phyloP scores from a whole-genome alignment of 495 filamentous ascomycete genomes.

The Aspergillus diversus region DNA sequence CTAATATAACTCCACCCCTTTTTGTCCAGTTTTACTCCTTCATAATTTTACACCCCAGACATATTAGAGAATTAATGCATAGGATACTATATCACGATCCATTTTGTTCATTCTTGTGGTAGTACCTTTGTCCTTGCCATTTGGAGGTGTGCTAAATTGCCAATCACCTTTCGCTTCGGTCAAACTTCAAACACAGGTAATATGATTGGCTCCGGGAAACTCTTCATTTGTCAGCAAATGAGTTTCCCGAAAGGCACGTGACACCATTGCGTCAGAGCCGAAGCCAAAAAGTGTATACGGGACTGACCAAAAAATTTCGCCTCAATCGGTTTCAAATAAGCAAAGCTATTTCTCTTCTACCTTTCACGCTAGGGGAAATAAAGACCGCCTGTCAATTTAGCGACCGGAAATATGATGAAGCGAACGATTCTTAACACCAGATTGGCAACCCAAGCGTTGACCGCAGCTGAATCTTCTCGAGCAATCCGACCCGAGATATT shows the following conservation, averaged over 20 bases:
- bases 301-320: neutral
- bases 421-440: conserved; percentile 36
- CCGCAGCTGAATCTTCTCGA: conserved; percentile 32
- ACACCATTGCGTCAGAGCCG: conserved; percentile 44
- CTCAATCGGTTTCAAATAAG: conserved; percentile 16
- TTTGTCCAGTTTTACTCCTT: too few relatives aligned
- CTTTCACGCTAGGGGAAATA: neutral
- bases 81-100: too few relatives aligned
- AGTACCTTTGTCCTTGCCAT: neutral
- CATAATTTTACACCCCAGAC: too few relatives aligned
- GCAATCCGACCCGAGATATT: conserved; percentile 35
- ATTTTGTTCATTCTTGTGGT: too few relatives aligned
- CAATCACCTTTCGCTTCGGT: conserved; percentile 12
- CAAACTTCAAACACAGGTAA: conserved; percentile 24
- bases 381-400: conserved; percentile 40
- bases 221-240: conserved; percentile 37
- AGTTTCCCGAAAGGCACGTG: conserved; percentile 35
- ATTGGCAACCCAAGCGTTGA: conserved; percentile 30
- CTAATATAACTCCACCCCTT: too few relatives aligned
- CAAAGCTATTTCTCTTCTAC: neutral
- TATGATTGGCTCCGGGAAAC: conserved; percentile 30
- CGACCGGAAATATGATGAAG: conserved; percentile 41
- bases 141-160: neutral
- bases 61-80: too few relatives aligned
- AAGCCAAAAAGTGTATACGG: neutral